Base-by-base conservation (phyloP, 1,284 basidiomycete genomes). In the Apiotrichum domesticum region DNA sequence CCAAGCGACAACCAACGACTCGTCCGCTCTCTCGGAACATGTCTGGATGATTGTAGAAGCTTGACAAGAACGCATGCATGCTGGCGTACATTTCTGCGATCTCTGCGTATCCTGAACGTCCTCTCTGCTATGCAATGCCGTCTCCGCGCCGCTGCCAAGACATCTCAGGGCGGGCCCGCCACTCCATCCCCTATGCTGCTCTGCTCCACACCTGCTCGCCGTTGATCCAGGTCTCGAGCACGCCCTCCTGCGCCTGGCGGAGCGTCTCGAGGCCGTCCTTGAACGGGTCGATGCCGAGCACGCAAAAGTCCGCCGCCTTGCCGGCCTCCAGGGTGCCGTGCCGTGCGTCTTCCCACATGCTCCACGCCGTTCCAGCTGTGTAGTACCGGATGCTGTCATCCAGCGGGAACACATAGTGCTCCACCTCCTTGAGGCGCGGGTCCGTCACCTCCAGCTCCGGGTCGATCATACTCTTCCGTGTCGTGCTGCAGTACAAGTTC, bases 201-300 rank as follows among this genome's bases (percentile, higher is more conserved):
- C 21, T 21, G 41, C 41, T 49, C 54, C 50, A 66, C 32, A 61
- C 59, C 46, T 45, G 13, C 45, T 62, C 52, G 11, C 65, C 67
- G n/a, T 13, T 50, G 6, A 64, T 50, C 66, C 66, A 70, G 1
- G 68, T 68, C 56, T 70, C 53, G 33, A n/a, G 8, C 2, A 68
- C 65, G 0, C 54, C 63, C 9, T 51, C 43, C 58, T 68, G 66
- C 9, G 66, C 68, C 45, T 62, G 53, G 21, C 58, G 40, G n/a
- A 68, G 55, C 14, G 56, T 60, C 48, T 58, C 61, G 21, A 66
- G 51, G 1, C 66, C 64, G 35, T 70, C 60, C 2, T 47, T 44
- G 54, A 68, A 70, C 1, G 68, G 68, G 51, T 68, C 66, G 34
- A 67, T 58, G 35, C 37, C 47, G 13, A 70, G 51, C 5, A 70